Percentiles rank a stretch among this genome's conserved stretches.
Evolutionary conservation across 2,329 filamentous ascomycete species (phyloP).

Genomic region (Fusarium sterilihyphosum): DNA sequence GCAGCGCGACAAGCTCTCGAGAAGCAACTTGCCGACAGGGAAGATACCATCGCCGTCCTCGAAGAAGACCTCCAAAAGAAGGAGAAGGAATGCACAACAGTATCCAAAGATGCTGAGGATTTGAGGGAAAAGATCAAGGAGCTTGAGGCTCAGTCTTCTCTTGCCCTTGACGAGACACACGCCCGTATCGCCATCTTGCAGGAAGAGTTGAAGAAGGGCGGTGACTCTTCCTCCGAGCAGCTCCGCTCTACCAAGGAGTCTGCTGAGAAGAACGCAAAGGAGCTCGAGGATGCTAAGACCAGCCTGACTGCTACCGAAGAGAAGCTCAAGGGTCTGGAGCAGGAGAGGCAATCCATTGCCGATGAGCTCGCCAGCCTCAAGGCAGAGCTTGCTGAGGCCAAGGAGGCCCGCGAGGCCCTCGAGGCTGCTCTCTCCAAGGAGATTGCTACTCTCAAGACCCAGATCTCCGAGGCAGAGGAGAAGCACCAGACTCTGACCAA

Average conservation of each 20-base stretch:
- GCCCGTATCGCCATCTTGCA: constrained; percentile 49
- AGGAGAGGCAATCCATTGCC: constrained; percentile 44
- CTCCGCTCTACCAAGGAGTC: constrained; percentile 43
- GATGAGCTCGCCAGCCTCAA: constrained; percentile 49
- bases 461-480: constrained; percentile 47
- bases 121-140: constrained; percentile 53
- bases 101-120: constrained; percentile 50
- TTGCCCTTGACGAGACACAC: constrained; percentile 46
- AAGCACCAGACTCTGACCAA: constrained; percentile 48
- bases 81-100: constrained; percentile 49
- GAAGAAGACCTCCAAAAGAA: constrained; percentile 50
- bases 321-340: constrained; percentile 41
- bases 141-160: constrained; percentile 46
- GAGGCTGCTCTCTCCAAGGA: constrained; percentile 47
- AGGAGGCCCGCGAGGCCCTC: constrained; percentile 49
- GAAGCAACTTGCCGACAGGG: constrained; percentile 52
- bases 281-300: constrained; percentile 40
- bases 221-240: constrained; percentile 37
- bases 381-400: constrained; percentile 47
- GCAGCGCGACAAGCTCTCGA: constrained; percentile 48
- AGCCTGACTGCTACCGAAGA: constrained; percentile 37
- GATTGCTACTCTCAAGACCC: constrained; percentile 46
- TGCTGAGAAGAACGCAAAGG: constrained; percentile 28
- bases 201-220: constrained; percentile 47
- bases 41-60: constrained; percentile 49